Evolutionary conservation across 2,329 filamentous ascomycete species (phyloP), one percentile per base, ranked within the genome.

Genomic region (Pseudocercospora ulei): DNA sequence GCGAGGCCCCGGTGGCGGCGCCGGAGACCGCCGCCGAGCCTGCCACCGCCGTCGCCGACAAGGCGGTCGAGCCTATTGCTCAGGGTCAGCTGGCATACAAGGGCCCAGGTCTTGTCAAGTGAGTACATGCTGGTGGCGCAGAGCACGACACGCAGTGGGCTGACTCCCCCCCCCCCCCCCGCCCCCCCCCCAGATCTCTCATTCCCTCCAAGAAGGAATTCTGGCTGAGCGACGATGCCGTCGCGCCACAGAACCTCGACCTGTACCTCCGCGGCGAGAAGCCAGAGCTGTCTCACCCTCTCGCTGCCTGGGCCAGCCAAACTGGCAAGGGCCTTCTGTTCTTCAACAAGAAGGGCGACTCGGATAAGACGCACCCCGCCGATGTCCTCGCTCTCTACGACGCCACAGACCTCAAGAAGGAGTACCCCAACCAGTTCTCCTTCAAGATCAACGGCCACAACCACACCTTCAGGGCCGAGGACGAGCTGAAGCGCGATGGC

Each of bases 321-420:
- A 95, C 88, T 43, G 88, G 88, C 63, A 93, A 93, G 72, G 90
- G 90, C 59, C 80, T 96, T 12, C 71, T 96, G 26, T 94, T 92
- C 73, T 82, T 84, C 65, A 80, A 81, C 65, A 86, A 88, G 76
- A 79, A 83, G 65, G 70, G 73, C 36, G 73, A 77, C 57, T 53
- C 49, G 38, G 82, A 93, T 67, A 94, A 92, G 76, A 70, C 75
- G 50, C 73, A 74, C 44, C 87, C 88, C 45, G 72, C 78, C 53
- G 81, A 84, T 57, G 78, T 90, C 55, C 80, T 96, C 63, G 39
- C 39, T 18, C 13, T 50, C 31, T 57, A 80, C 52, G 78, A 82
- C 41, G 68, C 76, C 44, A 69, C 72, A 29, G 84, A 93, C 61
- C 73, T 92, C 43, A 72, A 74, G 62, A 76, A 78, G 63, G 81